These are phyloP conservation scores for Rhodotorula graminis DNA, from an alignment of 768 basidiomycete species.

Conservation along the genomic window DNA sequence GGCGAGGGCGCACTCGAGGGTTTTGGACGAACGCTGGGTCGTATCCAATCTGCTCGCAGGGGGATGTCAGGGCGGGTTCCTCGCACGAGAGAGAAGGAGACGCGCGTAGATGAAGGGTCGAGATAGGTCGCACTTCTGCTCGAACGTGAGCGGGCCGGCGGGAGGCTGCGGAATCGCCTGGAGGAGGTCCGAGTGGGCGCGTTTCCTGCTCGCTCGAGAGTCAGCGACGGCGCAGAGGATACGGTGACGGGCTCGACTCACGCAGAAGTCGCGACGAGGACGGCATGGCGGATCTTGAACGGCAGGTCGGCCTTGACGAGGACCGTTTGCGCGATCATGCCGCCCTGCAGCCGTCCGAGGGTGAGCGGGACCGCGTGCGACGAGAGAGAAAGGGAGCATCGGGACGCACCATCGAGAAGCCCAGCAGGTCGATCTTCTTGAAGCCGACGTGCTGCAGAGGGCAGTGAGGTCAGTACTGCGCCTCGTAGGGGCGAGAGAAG, in stretches of 20 bases:
- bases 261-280: conserved; percentile 32
- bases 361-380: not conserved
- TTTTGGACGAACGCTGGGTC: conserved; percentile 16
- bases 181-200: conserved; percentile 31
- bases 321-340: conserved; percentile 26
- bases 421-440: conserved; percentile 21
- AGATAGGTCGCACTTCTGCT: conserved; percentile 24
- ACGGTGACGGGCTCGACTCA: not conserved
- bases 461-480: not conserved
- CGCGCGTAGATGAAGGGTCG: conserved; percentile 26
- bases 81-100: not conserved
- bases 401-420: conserved; percentile 32
- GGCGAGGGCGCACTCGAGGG: conserved; percentile 1
- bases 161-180: conserved; percentile 22
- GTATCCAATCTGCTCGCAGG: conserved; percentile 14
- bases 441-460: conserved; percentile 20
- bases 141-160: not conserved
- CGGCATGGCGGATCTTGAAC: conserved; percentile 26
- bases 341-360: not conserved
- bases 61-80: not conserved
- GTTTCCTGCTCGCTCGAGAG: conserved; percentile 4
- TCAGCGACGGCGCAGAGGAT: not conserved
- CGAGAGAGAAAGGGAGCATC: too few relatives aligned
- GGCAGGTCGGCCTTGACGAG: conserved; percentile 9
- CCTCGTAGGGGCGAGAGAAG: too few relatives aligned